Evolutionary conservation across 1,139 yeast species (phyloP), one percentile per base, ranked within the genome.

Genomic region (Pichia sp.): DNA sequence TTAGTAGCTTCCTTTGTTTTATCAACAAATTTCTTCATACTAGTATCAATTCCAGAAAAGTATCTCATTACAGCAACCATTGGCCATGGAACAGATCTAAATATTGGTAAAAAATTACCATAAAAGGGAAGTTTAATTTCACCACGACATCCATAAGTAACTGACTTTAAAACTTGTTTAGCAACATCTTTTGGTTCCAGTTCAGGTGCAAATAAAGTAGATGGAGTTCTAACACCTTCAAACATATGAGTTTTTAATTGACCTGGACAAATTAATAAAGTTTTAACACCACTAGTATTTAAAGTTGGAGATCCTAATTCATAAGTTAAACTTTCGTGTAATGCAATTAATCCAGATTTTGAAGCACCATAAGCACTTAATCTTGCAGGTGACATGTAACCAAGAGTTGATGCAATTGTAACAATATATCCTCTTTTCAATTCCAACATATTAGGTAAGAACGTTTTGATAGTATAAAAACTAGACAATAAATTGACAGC

Each of bases 311-410:
- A 66, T 0, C 80, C 80, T 29, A 86, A 58, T 56, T 85, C 94
- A 50, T 77, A 76, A 0, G 87, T 78, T 31, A 89, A 64, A 1
- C 91, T 79, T 56, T 86, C 95, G 57, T 89, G 96, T 35, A 88
- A 64, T 0, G 93, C 88, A 40, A 89, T 73, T 24, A 86, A 61
- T 0, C 95, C 96, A 0, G 95, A 81, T 60, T 89, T 89, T 8
- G 94, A 76, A 0, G 96, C 95, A 0, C 96, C 95, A 54, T 89
- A 89, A 0, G 85, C 85, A 31, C 84, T 75, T 42, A 86, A 66
- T 26, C 80, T 66, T 6, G 95, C 91, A 0, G 96, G 96, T 0
- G 94, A 74, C 69, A 84, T 70, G 49, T 82, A 80, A 0, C 96
- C 96, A 42, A 89, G 66, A 0, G 86, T 86, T 0, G 95, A 85